Evolutionary conservation across 805 yeast genomes (phyloP).

Genomic region (Zygotorulaspora danielsina): DNA sequence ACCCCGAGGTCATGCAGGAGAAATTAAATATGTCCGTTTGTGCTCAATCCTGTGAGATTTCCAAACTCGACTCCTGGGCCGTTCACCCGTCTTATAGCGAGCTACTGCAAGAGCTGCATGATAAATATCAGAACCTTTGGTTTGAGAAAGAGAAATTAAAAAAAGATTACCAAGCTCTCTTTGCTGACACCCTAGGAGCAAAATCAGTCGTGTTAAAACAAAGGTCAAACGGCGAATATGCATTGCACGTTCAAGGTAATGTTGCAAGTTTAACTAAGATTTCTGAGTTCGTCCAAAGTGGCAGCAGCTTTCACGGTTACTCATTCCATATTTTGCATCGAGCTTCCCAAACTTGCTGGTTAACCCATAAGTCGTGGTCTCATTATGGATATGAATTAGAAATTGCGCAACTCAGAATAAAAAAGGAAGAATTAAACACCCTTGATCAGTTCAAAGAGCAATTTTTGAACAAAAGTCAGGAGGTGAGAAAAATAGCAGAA

Average conservation of each 20-base stretch:
- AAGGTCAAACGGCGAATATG: constrained; percentile 44
- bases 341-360: constrained; percentile 43
- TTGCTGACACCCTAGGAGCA: constrained; percentile 26
- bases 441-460: constrained; percentile 45
- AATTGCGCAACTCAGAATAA: constrained; percentile 44
- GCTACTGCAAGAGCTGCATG: constrained; percentile 37
- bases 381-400: constrained; percentile 48
- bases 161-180: constrained; percentile 31
- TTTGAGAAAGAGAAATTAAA: constrained; percentile 28
- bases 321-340: constrained; percentile 35
- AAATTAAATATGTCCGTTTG: constrained; percentile 6
- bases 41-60: constrained; percentile 7
- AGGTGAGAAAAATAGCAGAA: constrained; percentile 48
- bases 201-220: constrained; percentile 37
- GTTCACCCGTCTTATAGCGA: constrained; percentile 35
- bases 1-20: constrained; percentile 18
- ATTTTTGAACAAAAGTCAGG: constrained; percentile 43
- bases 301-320: constrained; percentile 7
- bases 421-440: constrained; percentile 50
- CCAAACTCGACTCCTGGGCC: constrained; percentile 28
- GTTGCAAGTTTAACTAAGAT: constrained; percentile 27
- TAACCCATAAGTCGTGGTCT: constrained; percentile 49
- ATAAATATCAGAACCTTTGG: constrained; percentile 29
- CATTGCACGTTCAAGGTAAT: constrained; percentile 46
- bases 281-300: constrained; percentile 16